Percentiles rank a stretch among this genome's conserved stretches.
Evolutionary conservation across 2,329 filamentous ascomycete genomes (phyloP).

Genomic region (Mollisia scopiformis): DNA sequence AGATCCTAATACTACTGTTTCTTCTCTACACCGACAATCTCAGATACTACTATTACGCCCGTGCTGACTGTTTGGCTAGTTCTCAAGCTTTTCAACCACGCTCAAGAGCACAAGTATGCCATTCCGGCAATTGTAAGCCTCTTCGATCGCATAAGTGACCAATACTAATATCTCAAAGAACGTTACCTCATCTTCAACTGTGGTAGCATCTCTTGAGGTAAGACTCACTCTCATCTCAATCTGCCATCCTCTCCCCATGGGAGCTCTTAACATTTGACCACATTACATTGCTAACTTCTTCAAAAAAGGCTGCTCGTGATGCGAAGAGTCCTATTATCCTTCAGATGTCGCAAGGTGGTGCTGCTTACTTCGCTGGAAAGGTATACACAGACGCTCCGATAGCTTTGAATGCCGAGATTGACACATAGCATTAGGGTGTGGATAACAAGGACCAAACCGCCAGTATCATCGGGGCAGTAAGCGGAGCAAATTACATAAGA

Average conservation of each 20-base stretch:
- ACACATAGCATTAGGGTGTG: slow-evolving; percentile 59
- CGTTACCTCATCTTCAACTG: slow-evolving; percentile 89
- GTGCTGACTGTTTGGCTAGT: neutral
- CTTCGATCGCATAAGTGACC: neutral
- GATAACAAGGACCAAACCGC: slow-evolving; percentile 83
- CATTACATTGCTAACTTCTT: too few relatives aligned
- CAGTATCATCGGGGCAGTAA: slow-evolving; percentile 85
- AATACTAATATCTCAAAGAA: slow-evolving; percentile 55
- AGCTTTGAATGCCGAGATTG: slow-evolving; percentile 7
- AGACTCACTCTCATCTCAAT: too few relatives aligned
- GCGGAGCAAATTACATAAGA: slow-evolving; percentile 92
- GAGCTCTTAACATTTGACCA: too few relatives aligned
- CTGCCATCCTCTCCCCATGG: too few relatives aligned
- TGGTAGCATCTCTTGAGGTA: slow-evolving; percentile 87
- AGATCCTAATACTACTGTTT: too few relatives aligned
- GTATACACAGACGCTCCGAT: slow-evolving; percentile 40
- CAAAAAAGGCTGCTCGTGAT: slow-evolving; percentile 92
- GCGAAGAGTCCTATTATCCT: slow-evolving; percentile 90
- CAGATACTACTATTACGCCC: too few relatives aligned
- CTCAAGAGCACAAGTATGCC: slow-evolving; percentile 84
- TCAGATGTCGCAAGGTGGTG: slow-evolving; percentile 91
- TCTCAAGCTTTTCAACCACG: slow-evolving; percentile 77
- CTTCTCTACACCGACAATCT: too few relatives aligned
- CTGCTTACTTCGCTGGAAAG: slow-evolving; percentile 91
- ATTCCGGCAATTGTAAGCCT: slow-evolving; percentile 75